These are phyloP conservation scores for Penicillium tannophilum DNA, from an alignment of 495 filamentous ascomycete species.

Conservation along the genomic window DNA sequence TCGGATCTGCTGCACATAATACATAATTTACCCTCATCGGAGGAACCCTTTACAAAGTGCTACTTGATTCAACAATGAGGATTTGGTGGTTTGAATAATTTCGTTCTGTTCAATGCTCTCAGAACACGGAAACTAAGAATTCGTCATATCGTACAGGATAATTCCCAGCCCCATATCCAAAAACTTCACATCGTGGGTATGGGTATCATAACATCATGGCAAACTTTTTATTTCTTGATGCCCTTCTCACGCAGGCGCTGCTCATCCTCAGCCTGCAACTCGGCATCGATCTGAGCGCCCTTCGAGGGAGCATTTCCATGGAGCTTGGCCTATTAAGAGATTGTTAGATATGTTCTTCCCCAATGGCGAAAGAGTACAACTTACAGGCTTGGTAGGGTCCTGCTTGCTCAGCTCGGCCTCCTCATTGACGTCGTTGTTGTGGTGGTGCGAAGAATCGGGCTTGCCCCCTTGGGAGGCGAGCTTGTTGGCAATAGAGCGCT, in stretches of 20 bases:
- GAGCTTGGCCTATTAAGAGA: conserved; percentile 55
- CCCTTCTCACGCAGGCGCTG: conserved; percentile 65
- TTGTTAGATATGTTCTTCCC: conserved; percentile 3
- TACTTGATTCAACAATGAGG: not conserved
- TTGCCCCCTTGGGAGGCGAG: conserved; percentile 61
- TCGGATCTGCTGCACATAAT: conserved; percentile 3
- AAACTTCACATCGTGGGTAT: conserved; percentile 3
- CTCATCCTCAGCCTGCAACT: conserved; percentile 70
- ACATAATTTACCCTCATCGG: not conserved
- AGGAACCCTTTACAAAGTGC: not conserved
- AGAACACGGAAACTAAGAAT: conserved; percentile 4
- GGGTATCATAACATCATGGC: conserved; percentile 19
- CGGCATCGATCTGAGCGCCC: conserved; percentile 71
- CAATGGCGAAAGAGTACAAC: conserved; percentile 19
- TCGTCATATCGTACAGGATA: conserved; percentile 30
- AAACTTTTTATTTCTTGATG: conserved; percentile 38
- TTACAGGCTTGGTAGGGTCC: conserved; percentile 69
- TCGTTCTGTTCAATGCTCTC: conserved; percentile 2
- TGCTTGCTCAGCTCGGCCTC: conserved; percentile 62
- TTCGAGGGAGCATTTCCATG: conserved; percentile 72
- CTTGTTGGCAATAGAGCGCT: conserved; percentile 78
- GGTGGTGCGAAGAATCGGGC: conserved; percentile 31
- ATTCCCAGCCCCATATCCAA: conserved; percentile 6
- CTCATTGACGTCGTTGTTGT: conserved; percentile 42
- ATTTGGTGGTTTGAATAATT: not conserved